Base-by-base conservation (phyloP, 2,329 filamentous ascomycete genomes). In the Aspergillus nomiae region DNA sequence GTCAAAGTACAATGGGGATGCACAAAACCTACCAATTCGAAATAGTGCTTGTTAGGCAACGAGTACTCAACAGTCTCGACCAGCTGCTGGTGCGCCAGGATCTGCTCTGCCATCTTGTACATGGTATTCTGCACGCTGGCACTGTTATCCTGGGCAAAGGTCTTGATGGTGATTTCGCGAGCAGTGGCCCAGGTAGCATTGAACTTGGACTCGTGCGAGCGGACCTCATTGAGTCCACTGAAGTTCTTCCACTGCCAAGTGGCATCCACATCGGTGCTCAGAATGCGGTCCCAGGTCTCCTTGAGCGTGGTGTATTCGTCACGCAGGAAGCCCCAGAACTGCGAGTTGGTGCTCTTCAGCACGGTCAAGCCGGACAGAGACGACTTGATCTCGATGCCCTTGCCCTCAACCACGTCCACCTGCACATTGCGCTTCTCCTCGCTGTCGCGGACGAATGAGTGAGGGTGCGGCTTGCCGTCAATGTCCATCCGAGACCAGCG, bases 41-140 rank as follows among this genome's bases (percentile, higher is more conserved):
- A 98, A 82, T 97, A 98, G 81, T 99, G 95, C 84, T 97, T 98
- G 84, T 99, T 99, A 12, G 95, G 95, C 73, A 99, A 84, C 10
- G 90, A 85, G 77, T 97, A 98, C 71, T 90, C 87, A 48, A 95
- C 92, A 26, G 85, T 84, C 51, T 90, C 86, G 26, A 93, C 86
- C 67, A 89, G 83, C 16, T 92, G 90, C 28, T 89, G 91, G 26
- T 84, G 87, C 10, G 86, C 90, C 59, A 99, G 84, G 69, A 99
- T 97, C 77, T 90, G 84, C 78, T 94, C 90, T 71, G 87, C 89
- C 94, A 99, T 99, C 84, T 97, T 96, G 84, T 97, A 99, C 95
- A 99, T 98, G 65, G 94, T 98, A 72, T 89, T 90, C 82, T 99
- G 95, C 28, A 99, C 95, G 72, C 92, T 96, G 54, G 95, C 92